These are phyloP conservation scores for Vaccinium macrocarpon DNA, from an alignment of 148 eudicot species.

Conservation along the genomic window DNA sequence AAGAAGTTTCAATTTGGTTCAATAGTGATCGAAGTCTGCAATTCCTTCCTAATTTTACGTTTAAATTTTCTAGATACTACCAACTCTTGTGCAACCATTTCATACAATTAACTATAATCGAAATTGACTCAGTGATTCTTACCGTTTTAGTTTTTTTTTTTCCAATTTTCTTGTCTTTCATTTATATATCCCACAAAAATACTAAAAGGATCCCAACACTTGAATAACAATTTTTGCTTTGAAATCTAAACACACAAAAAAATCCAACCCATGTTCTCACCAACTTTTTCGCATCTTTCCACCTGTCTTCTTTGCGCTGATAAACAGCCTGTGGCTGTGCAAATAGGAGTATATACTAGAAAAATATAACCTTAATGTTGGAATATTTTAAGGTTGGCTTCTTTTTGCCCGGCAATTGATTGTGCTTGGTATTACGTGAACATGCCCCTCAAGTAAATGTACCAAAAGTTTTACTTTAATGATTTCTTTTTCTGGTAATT, in stretches of 20 bases:
- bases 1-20: too few species aligned
- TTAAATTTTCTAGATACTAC: too few species aligned
- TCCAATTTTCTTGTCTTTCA: neutral
- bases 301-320: neutral
- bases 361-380: neutral
- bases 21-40: too few species aligned
- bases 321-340: neutral
- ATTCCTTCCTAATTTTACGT: too few species aligned
- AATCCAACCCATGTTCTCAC: neutral
- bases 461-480: neutral
- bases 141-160: neutral
- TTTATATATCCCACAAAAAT: too few species aligned
- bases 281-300: neutral
- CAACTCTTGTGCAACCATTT: too few species aligned
- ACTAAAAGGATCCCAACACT: neutral
- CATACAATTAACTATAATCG: too few species aligned
- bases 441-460: constrained; percentile 17
- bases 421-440: constrained; percentile 18
- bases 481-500: constrained; percentile 5
- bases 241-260: neutral
- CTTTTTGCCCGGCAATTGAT: constrained; percentile 36
- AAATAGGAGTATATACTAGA: neutral
- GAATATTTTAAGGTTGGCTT: constrained; percentile 25
- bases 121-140: too few species aligned
- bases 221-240: neutral